Percentiles rank a stretch among this genome's conserved stretches.
phyloP scores from a whole-genome alignment of 2,329 filamentous ascomycete species.

The Aquanectria penicillioides region DNA sequence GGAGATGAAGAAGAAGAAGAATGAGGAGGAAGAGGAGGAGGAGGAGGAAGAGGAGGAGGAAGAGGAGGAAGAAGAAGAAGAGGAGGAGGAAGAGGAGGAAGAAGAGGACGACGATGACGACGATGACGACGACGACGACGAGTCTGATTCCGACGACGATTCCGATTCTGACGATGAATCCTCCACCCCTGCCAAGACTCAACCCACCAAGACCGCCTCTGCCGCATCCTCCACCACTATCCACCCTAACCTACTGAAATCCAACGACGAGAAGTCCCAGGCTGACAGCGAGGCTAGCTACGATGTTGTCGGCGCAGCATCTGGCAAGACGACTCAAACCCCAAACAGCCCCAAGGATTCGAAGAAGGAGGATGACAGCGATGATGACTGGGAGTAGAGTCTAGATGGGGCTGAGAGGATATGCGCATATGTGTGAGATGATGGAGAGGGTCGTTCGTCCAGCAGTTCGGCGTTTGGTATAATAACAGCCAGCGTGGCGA shows the following conservation, averaged over 20 bases:
- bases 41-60: constrained; percentile 32
- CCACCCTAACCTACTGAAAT: constrained; percentile 64
- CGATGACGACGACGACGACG: constrained; percentile 36
- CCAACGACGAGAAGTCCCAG: constrained; percentile 89
- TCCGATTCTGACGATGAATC: constrained; percentile 49
- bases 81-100: constrained; percentile 75
- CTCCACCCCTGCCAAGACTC: constrained; percentile 15
- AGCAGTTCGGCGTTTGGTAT: constrained; percentile 46
- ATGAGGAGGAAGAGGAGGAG: constrained; percentile 50
- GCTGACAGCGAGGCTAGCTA: constrained; percentile 96
- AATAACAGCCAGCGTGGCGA: constrained; percentile 34
- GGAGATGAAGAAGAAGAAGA: constrained; percentile 50
- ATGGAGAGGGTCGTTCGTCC: constrained; percentile 34
- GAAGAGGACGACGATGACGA: constrained; percentile 49
- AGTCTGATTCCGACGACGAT: constrained; percentile 38
- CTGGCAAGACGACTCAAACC: constrained; percentile 80
- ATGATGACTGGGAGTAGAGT: constrained; percentile 81
- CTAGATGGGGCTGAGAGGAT: constrained; percentile 4
- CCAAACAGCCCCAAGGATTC: constrained; percentile 72
- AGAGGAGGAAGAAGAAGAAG: constrained; percentile 70
- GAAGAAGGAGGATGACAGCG: constrained; percentile 54
- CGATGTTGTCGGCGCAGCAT: constrained; percentile 85
- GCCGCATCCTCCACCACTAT: constrained; percentile 69
- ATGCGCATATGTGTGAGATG: constrained; percentile 24
- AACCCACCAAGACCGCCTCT: constrained; percentile 54